Percentiles rank a stretch among this genome's conserved stretches.
These are phyloP conservation scores for Neurospora pannonica DNA, from an alignment of 495 filamentous ascomycete species.

Conservation along the genomic window DNA sequence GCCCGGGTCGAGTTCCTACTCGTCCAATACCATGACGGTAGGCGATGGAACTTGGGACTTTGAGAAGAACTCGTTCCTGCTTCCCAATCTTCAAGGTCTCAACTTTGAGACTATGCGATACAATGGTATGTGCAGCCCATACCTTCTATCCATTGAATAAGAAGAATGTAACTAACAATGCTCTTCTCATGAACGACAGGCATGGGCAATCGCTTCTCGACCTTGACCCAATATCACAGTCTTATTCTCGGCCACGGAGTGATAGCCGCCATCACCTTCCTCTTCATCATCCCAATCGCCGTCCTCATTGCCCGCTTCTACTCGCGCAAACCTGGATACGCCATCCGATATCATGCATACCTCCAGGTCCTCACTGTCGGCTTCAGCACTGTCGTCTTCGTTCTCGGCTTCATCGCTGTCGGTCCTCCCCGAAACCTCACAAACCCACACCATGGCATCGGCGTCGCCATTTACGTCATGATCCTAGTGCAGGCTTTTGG, in stretches of 20 bases:
- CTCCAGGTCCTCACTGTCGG: slow-evolving; percentile 71
- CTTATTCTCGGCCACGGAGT: slow-evolving; percentile 79
- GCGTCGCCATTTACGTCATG: slow-evolving; percentile 77
- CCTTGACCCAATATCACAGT: slow-evolving; percentile 62
- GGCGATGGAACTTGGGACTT: slow-evolving; percentile 92
- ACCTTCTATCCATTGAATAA: background rate
- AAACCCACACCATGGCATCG: slow-evolving; percentile 94
- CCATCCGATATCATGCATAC: slow-evolving; percentile 75
- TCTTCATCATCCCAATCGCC: slow-evolving; percentile 70
- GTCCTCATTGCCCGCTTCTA: slow-evolving; percentile 70
- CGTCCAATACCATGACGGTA: slow-evolving; percentile 72
- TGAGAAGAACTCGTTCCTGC: slow-evolving; percentile 71
- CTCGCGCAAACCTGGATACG: slow-evolving; percentile 48
- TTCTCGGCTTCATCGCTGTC: slow-evolving; percentile 71
- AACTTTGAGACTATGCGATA: slow-evolving; percentile 94
- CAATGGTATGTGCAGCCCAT: slow-evolving; percentile 58
- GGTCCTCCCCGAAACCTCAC: slow-evolving; percentile 67
- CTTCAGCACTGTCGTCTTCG: slow-evolving; percentile 62
- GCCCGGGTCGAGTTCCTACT: slow-evolving; percentile 73
- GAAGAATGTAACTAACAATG: slow-evolving; percentile 1
- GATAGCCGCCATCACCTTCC: slow-evolving; percentile 78
- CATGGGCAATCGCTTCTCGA: slow-evolving; percentile 83
- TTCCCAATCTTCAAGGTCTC: slow-evolving; percentile 76
- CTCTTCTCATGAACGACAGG: slow-evolving; percentile 39
- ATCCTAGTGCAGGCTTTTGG: slow-evolving; percentile 72